These are phyloP conservation scores for Cryphonectria japonica DNA, from an alignment of 2,329 filamentous ascomycete genomes.

Conservation along the genomic window DNA sequence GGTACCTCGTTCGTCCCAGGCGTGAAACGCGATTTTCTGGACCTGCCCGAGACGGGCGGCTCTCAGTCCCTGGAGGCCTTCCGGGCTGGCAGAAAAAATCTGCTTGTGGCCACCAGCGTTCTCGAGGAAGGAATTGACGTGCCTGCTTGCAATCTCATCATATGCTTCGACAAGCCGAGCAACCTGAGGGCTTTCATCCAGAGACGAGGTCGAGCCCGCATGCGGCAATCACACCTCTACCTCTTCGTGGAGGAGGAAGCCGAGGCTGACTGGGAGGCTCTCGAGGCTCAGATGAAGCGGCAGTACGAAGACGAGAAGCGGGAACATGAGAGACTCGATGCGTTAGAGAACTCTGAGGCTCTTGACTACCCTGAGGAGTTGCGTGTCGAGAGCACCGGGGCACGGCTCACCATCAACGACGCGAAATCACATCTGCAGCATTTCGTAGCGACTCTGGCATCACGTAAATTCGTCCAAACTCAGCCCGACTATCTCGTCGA, in stretches of 20 bases:
- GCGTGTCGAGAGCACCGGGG: constrained; percentile 52
- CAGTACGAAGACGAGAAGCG: constrained; percentile 69
- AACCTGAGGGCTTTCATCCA: constrained; percentile 64
- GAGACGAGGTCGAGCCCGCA: constrained; percentile 57
- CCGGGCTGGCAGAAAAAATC: constrained; percentile 55
- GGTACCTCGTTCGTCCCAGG: constrained; percentile 50
- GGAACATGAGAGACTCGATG: constrained; percentile 47
- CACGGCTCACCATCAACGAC: constrained; percentile 72
- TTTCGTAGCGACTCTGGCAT: constrained; percentile 70
- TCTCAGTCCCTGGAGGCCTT: constrained; percentile 54
- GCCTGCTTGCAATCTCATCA: constrained; percentile 64
- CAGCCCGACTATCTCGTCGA: constrained; percentile 69
- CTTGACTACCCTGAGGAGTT: constrained; percentile 40
- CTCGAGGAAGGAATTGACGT: constrained; percentile 72
- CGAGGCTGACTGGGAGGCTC: constrained; percentile 57
- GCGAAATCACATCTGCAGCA: constrained; percentile 78
- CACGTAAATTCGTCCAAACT: constrained; percentile 62
- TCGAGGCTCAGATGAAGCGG: constrained; percentile 75
- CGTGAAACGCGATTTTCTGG: constrained; percentile 46
- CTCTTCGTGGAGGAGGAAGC: constrained; percentile 46
- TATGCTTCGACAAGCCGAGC: constrained; percentile 57
- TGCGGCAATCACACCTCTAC: constrained; percentile 54
- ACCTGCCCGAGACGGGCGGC: constrained; percentile 39
- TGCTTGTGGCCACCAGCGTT: constrained; percentile 66
- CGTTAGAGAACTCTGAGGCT: constrained; percentile 50